phyloP scores from a whole-genome alignment of 1,139 yeast species.

The Pichia sp. region DNA sequence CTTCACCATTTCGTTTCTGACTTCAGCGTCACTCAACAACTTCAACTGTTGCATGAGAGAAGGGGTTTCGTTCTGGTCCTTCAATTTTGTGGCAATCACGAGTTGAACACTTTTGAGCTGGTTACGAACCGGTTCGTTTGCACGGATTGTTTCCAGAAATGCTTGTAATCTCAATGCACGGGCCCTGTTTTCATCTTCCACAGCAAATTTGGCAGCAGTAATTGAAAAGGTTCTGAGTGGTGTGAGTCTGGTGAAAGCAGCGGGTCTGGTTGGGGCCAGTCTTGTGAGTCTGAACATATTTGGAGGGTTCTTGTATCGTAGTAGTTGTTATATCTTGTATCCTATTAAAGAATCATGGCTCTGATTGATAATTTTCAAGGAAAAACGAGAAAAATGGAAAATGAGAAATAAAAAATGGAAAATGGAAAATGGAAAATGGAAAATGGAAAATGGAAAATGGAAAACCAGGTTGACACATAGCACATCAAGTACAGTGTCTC shows the following conservation, averaged over 20 bases:
- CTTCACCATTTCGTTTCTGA: constrained; percentile 13
- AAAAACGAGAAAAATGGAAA: too few relatives aligned
- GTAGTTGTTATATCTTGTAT: too few relatives aligned
- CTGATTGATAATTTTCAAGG: too few relatives aligned
- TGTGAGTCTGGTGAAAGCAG: too few relatives aligned
- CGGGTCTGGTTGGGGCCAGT: background rate
- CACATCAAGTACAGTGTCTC: too few relatives aligned
- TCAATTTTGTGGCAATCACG: constrained; percentile 10
- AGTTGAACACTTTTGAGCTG: constrained; percentile 12
- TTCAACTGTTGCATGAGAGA: constrained; percentile 12
- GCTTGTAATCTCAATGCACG: constrained; percentile 7
- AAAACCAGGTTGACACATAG: too few relatives aligned
- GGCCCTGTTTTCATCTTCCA: constrained; percentile 8
- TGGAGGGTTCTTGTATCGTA: too few relatives aligned
- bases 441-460: too few relatives aligned
- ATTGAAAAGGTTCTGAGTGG: background rate
- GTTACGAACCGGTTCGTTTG: constrained; percentile 4
- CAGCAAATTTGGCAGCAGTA: background rate
- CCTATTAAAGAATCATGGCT: too few relatives aligned
- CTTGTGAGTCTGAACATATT: too few relatives aligned
- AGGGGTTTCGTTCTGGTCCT: constrained; percentile 4
- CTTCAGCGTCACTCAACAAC: constrained; percentile 9
- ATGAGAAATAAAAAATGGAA: too few relatives aligned
- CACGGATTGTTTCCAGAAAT: constrained; percentile 8
- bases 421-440: too few relatives aligned